Evolutionary conservation across 768 basidiomycete genomes (phyloP).

Genomic region (Boletus huronensis): DNA sequence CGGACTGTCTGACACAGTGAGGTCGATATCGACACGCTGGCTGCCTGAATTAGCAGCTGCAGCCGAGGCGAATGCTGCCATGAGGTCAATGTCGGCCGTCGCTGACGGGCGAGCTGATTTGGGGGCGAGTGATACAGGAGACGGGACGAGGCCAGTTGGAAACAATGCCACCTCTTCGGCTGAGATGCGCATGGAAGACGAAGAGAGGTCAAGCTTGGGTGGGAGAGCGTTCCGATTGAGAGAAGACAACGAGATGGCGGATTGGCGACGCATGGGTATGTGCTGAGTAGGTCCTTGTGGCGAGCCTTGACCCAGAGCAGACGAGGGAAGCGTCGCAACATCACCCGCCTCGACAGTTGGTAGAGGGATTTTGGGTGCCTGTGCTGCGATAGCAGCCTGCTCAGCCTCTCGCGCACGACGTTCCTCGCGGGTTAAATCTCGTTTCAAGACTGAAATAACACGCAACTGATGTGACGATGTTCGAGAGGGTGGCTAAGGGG

Average conservation of each 20-base stretch:
- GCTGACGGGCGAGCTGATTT: constrained; percentile 68
- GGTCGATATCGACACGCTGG: constrained; percentile 51
- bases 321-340: constrained; percentile 21
- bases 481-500: neutral
- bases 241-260: constrained; percentile 77
- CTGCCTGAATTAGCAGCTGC: constrained; percentile 33
- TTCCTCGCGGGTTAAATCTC: constrained; percentile 64
- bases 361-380: constrained; percentile 21
- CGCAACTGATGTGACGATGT: constrained; percentile 47
- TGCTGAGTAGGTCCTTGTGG: constrained; percentile 30
- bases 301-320: constrained; percentile 34
- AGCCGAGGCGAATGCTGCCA: constrained; percentile 56
- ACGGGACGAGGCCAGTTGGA: constrained; percentile 56
- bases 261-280: constrained; percentile 54
- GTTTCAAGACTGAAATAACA: constrained; percentile 67
- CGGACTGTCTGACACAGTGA: constrained; percentile 44
- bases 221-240: constrained; percentile 69
- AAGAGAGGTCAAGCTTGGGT: constrained; percentile 79
- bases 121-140: constrained; percentile 80
- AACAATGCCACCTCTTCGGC: constrained; percentile 60
- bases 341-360: constrained; percentile 24
- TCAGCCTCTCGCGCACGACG: constrained; percentile 46
- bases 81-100: constrained; percentile 55
- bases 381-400: constrained; percentile 38
- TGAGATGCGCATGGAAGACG: constrained; percentile 59